phyloP scores from a whole-genome alignment of 352 stramenopile genomes.

The Phytophthora pini region DNA sequence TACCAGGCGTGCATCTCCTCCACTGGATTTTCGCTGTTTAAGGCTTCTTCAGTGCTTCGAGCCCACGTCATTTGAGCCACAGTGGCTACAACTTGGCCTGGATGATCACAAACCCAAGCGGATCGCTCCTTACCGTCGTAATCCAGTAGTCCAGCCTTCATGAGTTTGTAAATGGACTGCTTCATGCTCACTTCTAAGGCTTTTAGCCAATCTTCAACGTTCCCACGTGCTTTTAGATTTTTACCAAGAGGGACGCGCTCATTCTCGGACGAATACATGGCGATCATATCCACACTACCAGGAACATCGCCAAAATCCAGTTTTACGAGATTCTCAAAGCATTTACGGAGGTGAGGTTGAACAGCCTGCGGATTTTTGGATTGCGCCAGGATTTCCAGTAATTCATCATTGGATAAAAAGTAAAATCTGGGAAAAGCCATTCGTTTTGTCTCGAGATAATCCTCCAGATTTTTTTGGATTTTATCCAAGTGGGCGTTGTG shows the following conservation, averaged over 20 bases:
- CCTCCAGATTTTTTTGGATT: constrained; percentile 93
- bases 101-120: constrained; percentile 91
- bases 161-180: constrained; percentile 90
- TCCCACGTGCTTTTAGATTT: constrained; percentile 93
- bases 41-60: constrained; percentile 85
- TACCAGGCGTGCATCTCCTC: constrained; percentile 77
- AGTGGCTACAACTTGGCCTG: constrained; percentile 93
- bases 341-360: constrained; percentile 94
- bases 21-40: constrained; percentile 48
- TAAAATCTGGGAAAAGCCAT: constrained; percentile 95
- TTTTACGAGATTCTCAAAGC: constrained; percentile 92
- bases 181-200: constrained; percentile 92
- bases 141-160: constrained; percentile 92
- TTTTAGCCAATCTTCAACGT: constrained; percentile 90
- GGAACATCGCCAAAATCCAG: constrained; percentile 82
- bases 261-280: constrained; percentile 93
- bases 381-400: constrained; percentile 95
- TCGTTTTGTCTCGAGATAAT: constrained; percentile 94
- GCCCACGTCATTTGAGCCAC: constrained; percentile 95
- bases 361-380: constrained; percentile 95
- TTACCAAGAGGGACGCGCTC: constrained; percentile 90
- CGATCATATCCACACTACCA: constrained; percentile 92
- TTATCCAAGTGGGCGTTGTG: constrained; percentile 89
- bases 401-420: constrained; percentile 95
- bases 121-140: constrained; percentile 87